Percentiles rank a stretch among this genome's conserved stretches.
These are phyloP conservation scores for Talaromyces stipitatus DNA, from an alignment of 495 filamentous ascomycete species.

Conservation along the genomic window DNA sequence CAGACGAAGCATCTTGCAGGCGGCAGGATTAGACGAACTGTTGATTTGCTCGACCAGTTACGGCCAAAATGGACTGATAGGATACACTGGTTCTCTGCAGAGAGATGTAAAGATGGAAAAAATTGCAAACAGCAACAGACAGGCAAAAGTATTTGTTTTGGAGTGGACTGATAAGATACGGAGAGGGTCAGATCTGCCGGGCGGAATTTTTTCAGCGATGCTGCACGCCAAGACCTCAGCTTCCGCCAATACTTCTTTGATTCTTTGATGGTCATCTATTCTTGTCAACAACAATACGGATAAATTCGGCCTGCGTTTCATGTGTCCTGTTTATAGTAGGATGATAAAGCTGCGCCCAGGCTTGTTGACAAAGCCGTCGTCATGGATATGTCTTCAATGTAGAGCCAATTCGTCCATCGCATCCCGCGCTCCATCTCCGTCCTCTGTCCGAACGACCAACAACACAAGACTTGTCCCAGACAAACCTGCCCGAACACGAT, in stretches of 20 bases:
- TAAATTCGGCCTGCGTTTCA: neutral
- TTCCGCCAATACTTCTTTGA: neutral
- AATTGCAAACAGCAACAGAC: neutral
- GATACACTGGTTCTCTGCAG: neutral
- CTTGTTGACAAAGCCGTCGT: conserved; percentile 25
- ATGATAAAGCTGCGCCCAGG: conserved; percentile 20
- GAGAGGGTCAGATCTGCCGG: neutral
- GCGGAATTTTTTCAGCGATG: conserved; percentile 1
- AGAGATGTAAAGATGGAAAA: neutral
- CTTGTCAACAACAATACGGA: neutral
- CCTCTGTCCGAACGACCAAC: conserved; percentile 15
- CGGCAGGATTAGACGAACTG: neutral
- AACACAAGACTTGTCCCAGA: conserved; percentile 42
- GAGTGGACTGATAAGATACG: conserved; percentile 1
- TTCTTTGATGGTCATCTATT: neutral
- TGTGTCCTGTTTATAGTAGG: neutral
- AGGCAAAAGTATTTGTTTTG: neutral
- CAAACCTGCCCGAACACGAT: conserved; percentile 77
- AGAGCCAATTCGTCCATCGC: conserved; percentile 24
- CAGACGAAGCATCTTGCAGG: neutral
- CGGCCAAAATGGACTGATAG: neutral
- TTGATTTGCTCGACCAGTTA: neutral
- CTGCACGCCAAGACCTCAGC: neutral
- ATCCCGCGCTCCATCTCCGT: conserved; percentile 9
- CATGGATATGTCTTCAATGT: conserved; percentile 38